Conservation (phyloP, 345 rosid genomes). For the Linum trigynum region DNA sequence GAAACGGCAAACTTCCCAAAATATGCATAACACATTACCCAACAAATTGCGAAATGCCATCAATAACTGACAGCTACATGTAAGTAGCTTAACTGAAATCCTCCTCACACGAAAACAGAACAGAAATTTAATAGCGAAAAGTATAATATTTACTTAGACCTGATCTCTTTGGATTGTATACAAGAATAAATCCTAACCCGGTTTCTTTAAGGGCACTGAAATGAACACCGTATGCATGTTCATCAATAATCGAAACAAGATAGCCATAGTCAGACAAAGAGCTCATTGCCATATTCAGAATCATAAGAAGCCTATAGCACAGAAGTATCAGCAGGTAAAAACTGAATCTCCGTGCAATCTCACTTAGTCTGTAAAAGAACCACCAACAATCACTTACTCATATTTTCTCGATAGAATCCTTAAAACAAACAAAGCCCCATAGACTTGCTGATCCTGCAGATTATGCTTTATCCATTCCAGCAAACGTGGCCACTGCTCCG, state of each 20-base stretch:
- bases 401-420: conserved; percentile 95
- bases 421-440: conserved; percentile 81
- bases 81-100: too few species aligned
- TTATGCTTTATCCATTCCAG: conserved; percentile 92
- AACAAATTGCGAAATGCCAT: background rate
- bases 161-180: too few species aligned
- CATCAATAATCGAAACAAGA: background rate
- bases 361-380: background rate
- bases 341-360: background rate
- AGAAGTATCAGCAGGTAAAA: background rate
- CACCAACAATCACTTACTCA: conserved; percentile 48
- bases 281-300: background rate
- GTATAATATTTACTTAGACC: too few species aligned
- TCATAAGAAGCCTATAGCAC: background rate
- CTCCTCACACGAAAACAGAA: too few species aligned
- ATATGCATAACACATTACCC: too few species aligned
- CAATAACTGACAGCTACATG: too few species aligned
- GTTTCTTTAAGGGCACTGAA: too few species aligned
- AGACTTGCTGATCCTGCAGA: conserved; percentile 83
- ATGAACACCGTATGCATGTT: background rate
- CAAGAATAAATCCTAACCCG: too few species aligned
- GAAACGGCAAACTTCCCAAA: too few species aligned
- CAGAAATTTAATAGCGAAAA: too few species aligned
- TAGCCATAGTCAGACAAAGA: background rate
- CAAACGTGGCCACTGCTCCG: conserved; percentile 97